Base-by-base conservation (phyloP, 2,329 filamentous ascomycete species). In the Curvularia verruculosa region DNA sequence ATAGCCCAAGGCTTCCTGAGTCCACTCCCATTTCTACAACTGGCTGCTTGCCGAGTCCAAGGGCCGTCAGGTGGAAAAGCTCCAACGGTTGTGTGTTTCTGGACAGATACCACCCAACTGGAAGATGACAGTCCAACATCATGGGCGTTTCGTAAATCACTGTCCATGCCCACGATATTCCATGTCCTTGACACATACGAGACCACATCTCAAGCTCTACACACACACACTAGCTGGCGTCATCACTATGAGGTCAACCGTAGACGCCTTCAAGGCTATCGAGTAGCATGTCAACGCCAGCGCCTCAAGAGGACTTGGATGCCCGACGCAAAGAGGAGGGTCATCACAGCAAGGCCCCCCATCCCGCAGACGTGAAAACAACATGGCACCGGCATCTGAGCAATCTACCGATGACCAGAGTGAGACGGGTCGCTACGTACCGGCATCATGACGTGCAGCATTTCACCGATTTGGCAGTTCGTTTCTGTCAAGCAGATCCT, bases 401-500 rank as follows among this genome's bases (percentile, higher is more conserved):
- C n/a, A 54, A 18, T 40, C 49, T 31, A 63, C 60, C 58, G 56
- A 61, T 63, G 50, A 19, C 40, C 26, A 47, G 28, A 18, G 19
- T 28, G 26, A 19, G 21, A 47, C 45, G 41, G 46, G 31, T 43
- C 48, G 40, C 37, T 45, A 50, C 36, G 51, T 46, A 28, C 45
- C 54, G 50, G 28, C 15, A 19, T 29, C 43, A 52, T 57, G 53
- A 50, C 46, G 51, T 58, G 59, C 61, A 58, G 52, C 39, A 29
- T 39, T 49, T 47, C 41, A 64, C 59, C 53, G 60, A 61, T 63
- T 58, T 53, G 63, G 59, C 60, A 53, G 39, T 34, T 41, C 49
- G 43, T 48, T 45, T 47, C 34, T 43, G 23, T 23, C 44, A 29
- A 39, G 41, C 18, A 41, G 40, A 44, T 47, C 37, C 44, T 54